Evolutionary conservation across 2,329 filamentous ascomycete species (phyloP), one percentile per base, ranked within the genome.

Genomic region (Basipetospora sp.): DNA sequence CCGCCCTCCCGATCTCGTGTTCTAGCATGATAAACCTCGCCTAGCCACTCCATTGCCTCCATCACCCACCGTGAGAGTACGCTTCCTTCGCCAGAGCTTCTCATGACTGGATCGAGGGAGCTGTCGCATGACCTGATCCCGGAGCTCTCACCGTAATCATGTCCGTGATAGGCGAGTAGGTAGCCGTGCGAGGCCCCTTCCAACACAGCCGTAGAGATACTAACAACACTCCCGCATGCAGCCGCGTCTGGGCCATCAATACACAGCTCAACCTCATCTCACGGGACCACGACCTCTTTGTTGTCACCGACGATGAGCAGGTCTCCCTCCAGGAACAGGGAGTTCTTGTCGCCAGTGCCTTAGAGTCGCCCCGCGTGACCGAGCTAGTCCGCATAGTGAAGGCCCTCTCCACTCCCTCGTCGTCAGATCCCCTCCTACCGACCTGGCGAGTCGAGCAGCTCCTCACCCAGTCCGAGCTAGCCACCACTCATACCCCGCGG

Each of bases 311-410:
- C 4, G 34, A 41, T 19, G 35, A 35, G 20, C 34, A 38, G 52
- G 46, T 62, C 58, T 40, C 55, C 26, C 60, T 59, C 19, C 60
- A 62, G 41, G 58, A 63, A 39, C 59, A 63, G 36, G 56, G 44
- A 19, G 55, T 54, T 25, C 54, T 47, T 18, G 58, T 58, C 18
- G 53, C 61, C 29, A 58, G 58, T 36, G 62, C 62, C 31, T 53
- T 71, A 36, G 58, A 67, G 43, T 68, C 66, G 15, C 64, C 69
- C 18, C 60, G 73, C 36, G 59, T 78, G 47, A 59, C 72, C 54
- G 65, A 76, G 38, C 61, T 92, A 28, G 69, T 86, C 45, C 63
- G 60, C 41, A 71, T 86, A 39, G 72, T 83, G 49, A 78, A 79
- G 54, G 64, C 74, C 3, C 59, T 93, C 11, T 87, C 82, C 15